Evolutionary conservation across 345 rosid genomes (phyloP).

Genomic region (Clausena lansium): DNA sequence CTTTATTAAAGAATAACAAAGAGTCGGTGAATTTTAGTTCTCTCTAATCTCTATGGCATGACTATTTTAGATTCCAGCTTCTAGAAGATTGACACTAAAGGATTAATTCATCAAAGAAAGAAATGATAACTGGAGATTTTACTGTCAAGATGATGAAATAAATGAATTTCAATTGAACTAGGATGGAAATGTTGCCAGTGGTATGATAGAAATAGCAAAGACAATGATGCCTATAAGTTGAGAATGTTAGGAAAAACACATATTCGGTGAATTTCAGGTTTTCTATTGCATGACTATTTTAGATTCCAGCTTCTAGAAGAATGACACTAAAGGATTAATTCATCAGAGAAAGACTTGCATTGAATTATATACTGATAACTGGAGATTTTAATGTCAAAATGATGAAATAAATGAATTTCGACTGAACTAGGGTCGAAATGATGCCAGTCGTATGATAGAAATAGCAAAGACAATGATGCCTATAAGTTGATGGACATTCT

Average conservation of each 20-base stretch:
- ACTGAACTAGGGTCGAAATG: not conserved
- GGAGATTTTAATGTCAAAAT: not conserved
- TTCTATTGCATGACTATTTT: not conserved
- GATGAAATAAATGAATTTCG: not conserved
- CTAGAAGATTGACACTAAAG: not conserved
- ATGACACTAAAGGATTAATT: not conserved
- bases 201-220: not conserved
- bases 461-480: not conserved
- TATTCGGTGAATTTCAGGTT: not conserved
- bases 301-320: not conserved
- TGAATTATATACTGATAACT: not conserved
- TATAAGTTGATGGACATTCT: not conserved
- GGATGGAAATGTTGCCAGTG: not conserved
- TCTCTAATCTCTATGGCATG: not conserved
- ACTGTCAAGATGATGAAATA: not conserved
- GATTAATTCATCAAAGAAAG: not conserved
- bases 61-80: not conserved
- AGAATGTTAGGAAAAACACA: not conserved
- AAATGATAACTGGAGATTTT: not conserved
- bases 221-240: not conserved
- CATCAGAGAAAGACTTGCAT: not conserved
- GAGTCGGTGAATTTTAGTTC: not conserved
- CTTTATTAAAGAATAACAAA: not conserved
- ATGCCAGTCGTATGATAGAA: not conserved
- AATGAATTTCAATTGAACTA: not conserved